Conservation (phyloP, 305 asterid genomes). For the Fraxinus paxiana region DNA sequence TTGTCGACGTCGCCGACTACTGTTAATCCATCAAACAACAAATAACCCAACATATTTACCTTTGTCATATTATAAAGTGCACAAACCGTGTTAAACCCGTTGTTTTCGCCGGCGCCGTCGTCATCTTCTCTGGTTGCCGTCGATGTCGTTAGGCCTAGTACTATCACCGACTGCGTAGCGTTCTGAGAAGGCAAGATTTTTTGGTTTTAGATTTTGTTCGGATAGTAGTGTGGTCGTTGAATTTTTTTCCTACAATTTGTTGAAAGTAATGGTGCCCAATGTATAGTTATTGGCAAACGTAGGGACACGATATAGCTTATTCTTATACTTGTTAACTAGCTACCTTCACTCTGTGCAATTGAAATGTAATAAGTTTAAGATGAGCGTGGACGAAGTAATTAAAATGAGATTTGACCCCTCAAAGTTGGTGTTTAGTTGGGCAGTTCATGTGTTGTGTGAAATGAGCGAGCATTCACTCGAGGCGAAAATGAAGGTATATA, state of each 20-base stretch:
- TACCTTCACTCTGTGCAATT: neutral
- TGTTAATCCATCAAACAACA: too few relatives aligned
- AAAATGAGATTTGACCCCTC: slow-evolving; percentile 8
- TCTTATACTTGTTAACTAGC: neutral
- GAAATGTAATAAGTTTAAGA: neutral
- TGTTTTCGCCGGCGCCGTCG: too few relatives aligned
- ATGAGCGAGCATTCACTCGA: neutral
- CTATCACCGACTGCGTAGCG: too few relatives aligned
- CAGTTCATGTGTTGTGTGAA: neutral
- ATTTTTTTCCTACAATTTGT: neutral
- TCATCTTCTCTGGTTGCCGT: too few relatives aligned
- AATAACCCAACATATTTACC: too few relatives aligned
- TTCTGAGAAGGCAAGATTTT: too few relatives aligned
- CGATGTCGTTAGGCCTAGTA: too few relatives aligned
- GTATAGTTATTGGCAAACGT: neutral
- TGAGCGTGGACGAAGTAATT: neutral
- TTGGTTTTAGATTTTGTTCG: neutral
- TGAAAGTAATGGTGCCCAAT: neutral
- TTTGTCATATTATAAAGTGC: too few relatives aligned
- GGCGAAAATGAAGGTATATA: neutral
- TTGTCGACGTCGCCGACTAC: too few relatives aligned
- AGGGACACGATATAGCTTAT: neutral
- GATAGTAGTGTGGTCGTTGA: neutral
- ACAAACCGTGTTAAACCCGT: too few relatives aligned
- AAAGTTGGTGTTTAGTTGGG: neutral